Evolutionary conservation across 169 alveolate species (phyloP).

Genomic region (Cryptosporidium canis): DNA sequence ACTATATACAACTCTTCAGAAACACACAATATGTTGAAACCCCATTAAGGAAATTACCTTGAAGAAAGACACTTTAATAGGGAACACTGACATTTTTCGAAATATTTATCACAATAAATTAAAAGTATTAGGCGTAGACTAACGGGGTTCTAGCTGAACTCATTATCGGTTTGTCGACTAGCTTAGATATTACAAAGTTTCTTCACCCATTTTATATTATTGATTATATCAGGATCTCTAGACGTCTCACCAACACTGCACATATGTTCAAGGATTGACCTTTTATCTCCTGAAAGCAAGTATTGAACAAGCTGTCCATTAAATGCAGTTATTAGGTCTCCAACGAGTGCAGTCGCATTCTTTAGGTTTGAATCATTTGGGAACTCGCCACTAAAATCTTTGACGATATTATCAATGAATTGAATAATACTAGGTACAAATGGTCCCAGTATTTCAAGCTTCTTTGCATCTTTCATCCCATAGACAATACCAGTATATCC

Average conservation of each 20-base stretch:
- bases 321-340: constrained; percentile 66
- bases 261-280: constrained; percentile 41
- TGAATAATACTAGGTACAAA: constrained; percentile 85
- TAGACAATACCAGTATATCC: constrained; percentile 88
- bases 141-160: neutral
- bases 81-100: neutral
- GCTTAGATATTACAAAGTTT: constrained; percentile 39
- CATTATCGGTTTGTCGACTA: neutral
- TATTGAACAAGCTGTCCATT: constrained; percentile 67
- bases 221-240: constrained; percentile 51
- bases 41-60: neutral
- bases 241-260: constrained; percentile 62
- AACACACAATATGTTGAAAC: too few relatives aligned
- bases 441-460: constrained; percentile 79
- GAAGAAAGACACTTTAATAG: neutral
- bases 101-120: neutral
- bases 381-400: constrained; percentile 54
- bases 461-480: constrained; percentile 87
- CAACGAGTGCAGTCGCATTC: constrained; percentile 60
- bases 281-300: constrained; percentile 34
- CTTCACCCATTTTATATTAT: constrained; percentile 54
- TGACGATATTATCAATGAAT: constrained; percentile 78
- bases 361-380: constrained; percentile 62
- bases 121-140: neutral
- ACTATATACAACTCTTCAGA: too few relatives aligned